Percentiles rank a stretch among this genome's conserved stretches.
Conservation (phyloP, 768 basidiomycete species). For the Steccherinum ochraceum region DNA sequence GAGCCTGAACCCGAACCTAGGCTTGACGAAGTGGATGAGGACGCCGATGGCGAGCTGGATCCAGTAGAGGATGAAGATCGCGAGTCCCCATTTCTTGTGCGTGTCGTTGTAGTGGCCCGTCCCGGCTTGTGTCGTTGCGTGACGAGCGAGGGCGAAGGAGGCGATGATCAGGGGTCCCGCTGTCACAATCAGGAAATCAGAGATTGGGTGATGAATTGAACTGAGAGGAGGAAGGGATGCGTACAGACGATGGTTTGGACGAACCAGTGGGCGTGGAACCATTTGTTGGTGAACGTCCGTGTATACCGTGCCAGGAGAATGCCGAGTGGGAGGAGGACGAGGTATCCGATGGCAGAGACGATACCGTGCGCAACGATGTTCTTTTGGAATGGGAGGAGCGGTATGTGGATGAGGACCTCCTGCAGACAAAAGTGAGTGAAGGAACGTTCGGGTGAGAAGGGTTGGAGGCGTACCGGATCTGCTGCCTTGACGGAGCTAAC, state of each 20-base stretch:
- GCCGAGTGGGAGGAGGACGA: slow-evolving; percentile 57
- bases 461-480: not conserved
- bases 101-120: slow-evolving; percentile 31
- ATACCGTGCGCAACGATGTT: slow-evolving; percentile 48
- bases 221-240: slow-evolving; percentile 4
- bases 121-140: slow-evolving; percentile 25
- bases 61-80: slow-evolving; percentile 48
- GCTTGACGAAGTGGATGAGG: slow-evolving; percentile 49
- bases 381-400: slow-evolving; percentile 42
- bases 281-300: slow-evolving; percentile 44
- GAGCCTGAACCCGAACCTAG: slow-evolving; percentile 26
- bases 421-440: not conserved
- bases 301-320: slow-evolving; percentile 47
- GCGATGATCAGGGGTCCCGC: slow-evolving; percentile 48
- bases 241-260: slow-evolving; percentile 39
- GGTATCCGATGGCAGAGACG: slow-evolving; percentile 44
- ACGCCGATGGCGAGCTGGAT: slow-evolving; percentile 41
- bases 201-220: not conserved
- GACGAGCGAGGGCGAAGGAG: slow-evolving; percentile 41
- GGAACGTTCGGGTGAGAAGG: not conserved
- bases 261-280: slow-evolving; percentile 36
- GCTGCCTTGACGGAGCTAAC: not conserved
- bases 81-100: slow-evolving; percentile 47
- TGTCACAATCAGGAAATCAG: not conserved
- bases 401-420: slow-evolving; percentile 9